Conservation (phyloP, 2,329 filamentous ascomycete genomes). For the Neopestalotiopsis rosae region DNA sequence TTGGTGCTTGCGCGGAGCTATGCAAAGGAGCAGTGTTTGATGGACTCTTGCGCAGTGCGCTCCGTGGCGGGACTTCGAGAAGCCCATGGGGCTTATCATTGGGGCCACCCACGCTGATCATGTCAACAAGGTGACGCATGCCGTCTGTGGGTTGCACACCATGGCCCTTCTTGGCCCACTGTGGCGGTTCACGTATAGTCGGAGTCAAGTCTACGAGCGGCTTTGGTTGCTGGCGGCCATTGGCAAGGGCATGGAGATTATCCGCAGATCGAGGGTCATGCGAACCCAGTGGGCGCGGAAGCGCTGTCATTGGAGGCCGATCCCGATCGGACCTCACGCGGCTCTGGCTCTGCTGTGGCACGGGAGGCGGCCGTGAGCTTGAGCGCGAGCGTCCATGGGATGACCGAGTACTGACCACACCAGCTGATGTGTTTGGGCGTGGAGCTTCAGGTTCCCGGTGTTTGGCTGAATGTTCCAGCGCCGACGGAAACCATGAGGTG, state of each 20-base stretch:
- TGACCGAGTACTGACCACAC: constrained; percentile 1
- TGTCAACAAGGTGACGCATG: constrained; percentile 34
- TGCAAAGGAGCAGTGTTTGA: constrained; percentile 20
- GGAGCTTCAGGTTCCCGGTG: constrained; percentile 23
- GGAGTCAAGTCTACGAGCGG: constrained; percentile 33
- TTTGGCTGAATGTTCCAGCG: constrained; percentile 36
- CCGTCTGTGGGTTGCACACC: constrained; percentile 38
- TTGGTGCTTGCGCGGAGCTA: constrained; percentile 9
- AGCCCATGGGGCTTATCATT: constrained; percentile 19
- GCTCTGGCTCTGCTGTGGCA: constrained; percentile 6
- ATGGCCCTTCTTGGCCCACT: constrained; percentile 36
- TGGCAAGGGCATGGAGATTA: constrained; percentile 15
- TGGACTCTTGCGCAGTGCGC: constrained; percentile 28
- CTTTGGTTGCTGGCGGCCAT: constrained; percentile 31
- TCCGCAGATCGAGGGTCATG: constrained; percentile 3
- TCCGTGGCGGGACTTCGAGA: constrained; percentile 31
- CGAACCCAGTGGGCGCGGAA: constrained; percentile 6
- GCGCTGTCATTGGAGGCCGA: not conserved
- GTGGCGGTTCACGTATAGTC: constrained; percentile 33
- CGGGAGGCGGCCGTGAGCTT: constrained; percentile 15
- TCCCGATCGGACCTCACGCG: not conserved
- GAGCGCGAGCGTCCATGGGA: constrained; percentile 12
- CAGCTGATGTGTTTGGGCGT: constrained; percentile 26
- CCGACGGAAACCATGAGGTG: constrained; percentile 45
- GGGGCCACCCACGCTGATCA: constrained; percentile 30